phyloP scores from a whole-genome alignment of 2,329 filamentous ascomycete genomes.

The Acephala macrosclerotiorum region DNA sequence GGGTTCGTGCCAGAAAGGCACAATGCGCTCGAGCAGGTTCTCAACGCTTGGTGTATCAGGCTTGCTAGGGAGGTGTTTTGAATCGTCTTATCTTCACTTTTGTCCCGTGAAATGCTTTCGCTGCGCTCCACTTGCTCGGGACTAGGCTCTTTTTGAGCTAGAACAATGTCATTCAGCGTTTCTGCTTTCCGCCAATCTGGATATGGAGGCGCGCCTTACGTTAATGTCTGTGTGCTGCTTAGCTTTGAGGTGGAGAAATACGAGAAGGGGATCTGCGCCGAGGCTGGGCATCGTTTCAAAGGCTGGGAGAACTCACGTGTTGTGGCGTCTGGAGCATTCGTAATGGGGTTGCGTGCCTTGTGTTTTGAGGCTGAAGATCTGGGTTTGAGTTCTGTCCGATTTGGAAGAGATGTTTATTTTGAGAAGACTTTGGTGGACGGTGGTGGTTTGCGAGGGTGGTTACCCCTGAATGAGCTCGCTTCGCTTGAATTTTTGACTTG shows the following conservation, averaged over 20 bases:
- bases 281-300: neutral
- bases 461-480: neutral
- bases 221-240: neutral
- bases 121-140: slow-evolving; percentile 1
- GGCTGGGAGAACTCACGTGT: neutral
- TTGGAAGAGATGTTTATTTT: neutral
- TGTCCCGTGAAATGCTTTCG: neutral
- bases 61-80: slow-evolving; percentile 4
- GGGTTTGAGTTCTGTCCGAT: neutral
- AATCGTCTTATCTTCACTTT: slow-evolving; percentile 6
- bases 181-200: neutral
- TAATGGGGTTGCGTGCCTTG: neutral
- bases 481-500: slow-evolving; percentile 1
- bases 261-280: slow-evolving; percentile 5
- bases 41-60: slow-evolving; percentile 6
- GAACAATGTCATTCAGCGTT: neutral
- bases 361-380: slow-evolving; percentile 8
- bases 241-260: neutral
- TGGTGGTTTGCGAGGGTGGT: neutral
- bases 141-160: neutral
- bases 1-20: neutral
- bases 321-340: neutral
- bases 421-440: neutral
- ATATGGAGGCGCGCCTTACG: neutral
- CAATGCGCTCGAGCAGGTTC: slow-evolving; percentile 7